phyloP scores from a whole-genome alignment of 352 stramenopile species.

The Phytophthora constricta region DNA sequence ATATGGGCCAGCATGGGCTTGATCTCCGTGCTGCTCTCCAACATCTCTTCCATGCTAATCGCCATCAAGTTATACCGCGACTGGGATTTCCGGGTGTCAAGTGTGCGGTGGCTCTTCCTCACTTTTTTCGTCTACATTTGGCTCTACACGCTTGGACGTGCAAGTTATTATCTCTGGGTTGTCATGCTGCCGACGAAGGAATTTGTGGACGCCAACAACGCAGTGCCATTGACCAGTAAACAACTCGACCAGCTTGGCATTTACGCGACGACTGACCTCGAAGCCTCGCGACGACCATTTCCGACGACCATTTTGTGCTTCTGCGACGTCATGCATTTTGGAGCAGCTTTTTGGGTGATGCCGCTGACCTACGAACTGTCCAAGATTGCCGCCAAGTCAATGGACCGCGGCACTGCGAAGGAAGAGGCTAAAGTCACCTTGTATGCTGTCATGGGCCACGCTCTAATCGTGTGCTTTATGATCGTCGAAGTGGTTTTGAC shows the following conservation, averaged over 20 bases:
- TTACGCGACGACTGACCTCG: constrained; percentile 46
- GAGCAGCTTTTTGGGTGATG: constrained; percentile 54
- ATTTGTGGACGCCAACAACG: constrained; percentile 46
- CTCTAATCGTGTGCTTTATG: constrained; percentile 36
- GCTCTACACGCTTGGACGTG: constrained; percentile 41
- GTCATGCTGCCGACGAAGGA: constrained; percentile 37
- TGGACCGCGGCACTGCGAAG: constrained; percentile 58
- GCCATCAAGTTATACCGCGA: constrained; percentile 51
- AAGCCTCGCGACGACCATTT: constrained; percentile 28
- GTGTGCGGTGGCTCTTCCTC: constrained; percentile 66
- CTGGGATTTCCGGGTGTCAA: constrained; percentile 58
- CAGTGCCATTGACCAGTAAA: constrained; percentile 33
- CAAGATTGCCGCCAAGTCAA: constrained; percentile 60
- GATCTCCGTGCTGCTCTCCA: constrained; percentile 43
- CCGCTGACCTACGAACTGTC: constrained; percentile 67
- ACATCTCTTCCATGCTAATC: constrained; percentile 42
- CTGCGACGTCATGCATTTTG: constrained; percentile 61
- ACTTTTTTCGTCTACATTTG: constrained; percentile 62
- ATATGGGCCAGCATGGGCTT: constrained; percentile 42
- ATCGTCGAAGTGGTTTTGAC: constrained; percentile 34
- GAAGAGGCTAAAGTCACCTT: constrained; percentile 50
- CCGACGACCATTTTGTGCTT: constrained; percentile 46
- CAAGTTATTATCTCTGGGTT: constrained; percentile 53
- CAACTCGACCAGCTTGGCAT: constrained; percentile 62
- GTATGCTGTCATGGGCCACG: constrained; percentile 45